Base-by-base conservation (phyloP, 768 basidiomycete species). In the Pleurotus ostreatus region DNA sequence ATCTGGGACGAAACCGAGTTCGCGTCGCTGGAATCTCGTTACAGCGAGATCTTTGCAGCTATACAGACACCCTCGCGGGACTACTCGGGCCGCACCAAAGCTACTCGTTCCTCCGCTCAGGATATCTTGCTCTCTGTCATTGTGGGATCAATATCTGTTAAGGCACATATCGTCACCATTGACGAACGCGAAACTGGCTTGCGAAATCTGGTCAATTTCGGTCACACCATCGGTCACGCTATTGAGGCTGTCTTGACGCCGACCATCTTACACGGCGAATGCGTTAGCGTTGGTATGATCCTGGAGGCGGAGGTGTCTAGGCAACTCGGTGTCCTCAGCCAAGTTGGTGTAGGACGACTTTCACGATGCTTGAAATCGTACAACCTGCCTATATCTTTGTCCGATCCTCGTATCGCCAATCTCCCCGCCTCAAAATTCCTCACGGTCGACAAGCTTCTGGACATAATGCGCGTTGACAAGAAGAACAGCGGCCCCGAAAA, bases 171-270 rank as follows among this genome's bases (percentile, higher is more conserved):
- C 63, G 97, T 98, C 59, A 95, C 96, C 34, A 82, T 92, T 62
- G 97, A 99, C 74, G 93, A 95, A 70, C 91, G 89, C 66, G 97
- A 99, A 74, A 94, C 94, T 0, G 92, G 97, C 18, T 80, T 99
- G 41, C 91, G 97, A 60, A 98, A 98, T 75, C 86, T 99, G 54
- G 96, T 99, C 77, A 99, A 99, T 73, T 98, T 98, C 66, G 97
- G 97, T 1, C 97, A 99, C 71, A 94, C 90, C 43, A 95, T 99
- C 64, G 97, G 97, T 0, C 97, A 99, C 74, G 97, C 96, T 13
- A 95, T 98, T 65, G 97, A 99, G 73, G 97, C 94, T 6, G 84
- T 98, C 39, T 75, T 98, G 55, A 96, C 96, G 0, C 96, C 96
- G 16, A 81, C 86, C 13, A 89, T 98, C 59, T 83, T 99, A 9